Evolutionary conservation across 768 basidiomycete genomes (phyloP), one percentile per base, ranked within the genome.

Genomic region (Amanita phalloides): DNA sequence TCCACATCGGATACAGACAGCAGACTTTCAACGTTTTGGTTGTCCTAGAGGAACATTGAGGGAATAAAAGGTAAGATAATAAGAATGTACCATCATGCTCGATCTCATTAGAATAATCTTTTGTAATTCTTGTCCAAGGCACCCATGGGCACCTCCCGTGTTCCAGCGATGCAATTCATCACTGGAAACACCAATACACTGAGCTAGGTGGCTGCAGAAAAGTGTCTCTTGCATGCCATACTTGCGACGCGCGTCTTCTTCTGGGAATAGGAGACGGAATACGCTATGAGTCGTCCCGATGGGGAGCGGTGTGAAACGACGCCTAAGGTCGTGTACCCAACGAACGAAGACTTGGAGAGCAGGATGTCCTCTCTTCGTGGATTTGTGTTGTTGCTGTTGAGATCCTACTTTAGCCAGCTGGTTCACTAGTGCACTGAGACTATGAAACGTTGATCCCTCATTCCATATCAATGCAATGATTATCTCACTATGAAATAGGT

Each of bases 181-280:
- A 48, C 58, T 45, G 32, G 67, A 46, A 4, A 76, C 58, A 43
- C 74, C 73, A 53, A 77, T 70, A 39, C 71, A 71, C 17, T 78
- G 68, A 1, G 71, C 70, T 0, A 94, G 68, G 26, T 72, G 63
- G 9, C 66, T 61, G 1, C 75, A 73, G 17, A 94, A 71, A 32
- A 66, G 73, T 11, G 70, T 66, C 67, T 92, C 90, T 61, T 86
- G 79, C 60, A 92, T 70, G 32, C 80, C 78, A 58, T 84, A 94
- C 62, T 80, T 79, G 21, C 93, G 72, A 13, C 75, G 65, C 1
- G 68, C 58, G 54, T 93, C 89, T 52, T 90, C 81, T 54, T 93
- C 83, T 0, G 93, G 91, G 60, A 93, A 94, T n/a, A 95, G 68
- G 4, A 92, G 65, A 6, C 81, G 77, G 58, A 94, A 82, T 28